Conservation (phyloP, 2,329 filamentous ascomycete genomes). For the Xylaria sp. region DNA sequence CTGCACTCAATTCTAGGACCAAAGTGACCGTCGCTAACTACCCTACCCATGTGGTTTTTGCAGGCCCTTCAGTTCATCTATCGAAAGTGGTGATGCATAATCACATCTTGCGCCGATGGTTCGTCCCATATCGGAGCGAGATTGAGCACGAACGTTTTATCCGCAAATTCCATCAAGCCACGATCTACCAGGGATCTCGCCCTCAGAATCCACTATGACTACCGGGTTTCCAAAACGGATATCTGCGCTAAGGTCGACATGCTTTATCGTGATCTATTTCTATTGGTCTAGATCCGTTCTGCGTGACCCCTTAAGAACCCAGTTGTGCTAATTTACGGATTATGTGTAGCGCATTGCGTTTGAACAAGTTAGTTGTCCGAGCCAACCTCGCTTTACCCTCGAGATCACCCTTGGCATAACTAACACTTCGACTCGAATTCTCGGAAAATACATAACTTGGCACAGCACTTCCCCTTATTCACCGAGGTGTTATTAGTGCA, state of each 20-base stretch:
- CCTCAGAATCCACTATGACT: background rate
- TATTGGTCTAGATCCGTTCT: background rate
- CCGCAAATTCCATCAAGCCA: background rate
- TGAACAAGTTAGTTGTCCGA: background rate
- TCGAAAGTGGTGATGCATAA: background rate
- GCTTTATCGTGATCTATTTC: background rate
- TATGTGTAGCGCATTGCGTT: background rate
- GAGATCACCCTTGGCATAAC: background rate
- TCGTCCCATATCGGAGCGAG: background rate
- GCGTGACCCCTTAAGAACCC: background rate
- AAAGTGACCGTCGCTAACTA: background rate
- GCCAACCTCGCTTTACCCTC: background rate
- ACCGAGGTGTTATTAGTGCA: background rate
- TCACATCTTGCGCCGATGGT: background rate
- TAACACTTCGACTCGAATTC: background rate
- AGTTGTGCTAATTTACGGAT: background rate
- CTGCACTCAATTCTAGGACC: background rate
- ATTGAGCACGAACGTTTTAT: background rate
- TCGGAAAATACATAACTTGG: background rate
- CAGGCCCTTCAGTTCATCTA: background rate
- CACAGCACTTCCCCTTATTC: background rate
- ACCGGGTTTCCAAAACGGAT: background rate
- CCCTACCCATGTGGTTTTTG: background rate
- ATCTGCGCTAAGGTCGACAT: background rate
- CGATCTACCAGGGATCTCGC: background rate